Conservation (phyloP, 441 rosid genomes). For the Codiaeum variegatum region DNA sequence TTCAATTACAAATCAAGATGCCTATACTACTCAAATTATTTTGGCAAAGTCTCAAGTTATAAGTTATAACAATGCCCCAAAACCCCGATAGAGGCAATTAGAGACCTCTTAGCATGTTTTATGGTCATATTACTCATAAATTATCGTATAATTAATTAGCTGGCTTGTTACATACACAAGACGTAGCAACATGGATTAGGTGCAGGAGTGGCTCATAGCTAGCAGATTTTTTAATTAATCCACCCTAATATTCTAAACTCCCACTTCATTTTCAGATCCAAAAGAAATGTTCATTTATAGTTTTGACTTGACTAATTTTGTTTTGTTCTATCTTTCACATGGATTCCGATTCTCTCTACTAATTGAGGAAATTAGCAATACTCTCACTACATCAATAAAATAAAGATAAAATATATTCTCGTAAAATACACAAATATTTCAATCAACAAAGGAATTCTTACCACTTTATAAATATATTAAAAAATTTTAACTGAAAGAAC, state of each 20-base stretch:
- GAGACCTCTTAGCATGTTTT: conserved; percentile 20
- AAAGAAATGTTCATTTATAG: background rate
- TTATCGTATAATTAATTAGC: background rate
- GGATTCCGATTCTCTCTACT: conserved; percentile 18
- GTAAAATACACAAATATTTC: too few relatives aligned
- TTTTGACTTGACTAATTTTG: background rate
- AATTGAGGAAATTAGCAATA: too few relatives aligned
- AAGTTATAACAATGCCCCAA: conserved; percentile 30
- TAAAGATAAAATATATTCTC: too few relatives aligned
- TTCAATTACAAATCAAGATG: background rate
- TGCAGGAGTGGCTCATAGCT: conserved; percentile 1
- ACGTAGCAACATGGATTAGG: background rate
- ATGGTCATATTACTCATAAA: conserved; percentile 3
- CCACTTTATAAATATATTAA: too few relatives aligned
- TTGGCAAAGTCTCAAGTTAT: conserved; percentile 23
- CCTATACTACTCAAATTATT: background rate
- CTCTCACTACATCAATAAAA: too few relatives aligned
- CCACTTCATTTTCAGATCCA: too few relatives aligned
- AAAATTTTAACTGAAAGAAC: too few relatives aligned
- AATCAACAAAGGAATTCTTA: too few relatives aligned
- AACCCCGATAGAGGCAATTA: conserved; percentile 18
- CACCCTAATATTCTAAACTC: too few relatives aligned
- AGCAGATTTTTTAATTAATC: too few relatives aligned
- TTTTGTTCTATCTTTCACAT: background rate
- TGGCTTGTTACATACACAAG: conserved; percentile 22